Conservation (phyloP, 352 stramenopile species). For the Globisporangium cederbergense region DNA sequence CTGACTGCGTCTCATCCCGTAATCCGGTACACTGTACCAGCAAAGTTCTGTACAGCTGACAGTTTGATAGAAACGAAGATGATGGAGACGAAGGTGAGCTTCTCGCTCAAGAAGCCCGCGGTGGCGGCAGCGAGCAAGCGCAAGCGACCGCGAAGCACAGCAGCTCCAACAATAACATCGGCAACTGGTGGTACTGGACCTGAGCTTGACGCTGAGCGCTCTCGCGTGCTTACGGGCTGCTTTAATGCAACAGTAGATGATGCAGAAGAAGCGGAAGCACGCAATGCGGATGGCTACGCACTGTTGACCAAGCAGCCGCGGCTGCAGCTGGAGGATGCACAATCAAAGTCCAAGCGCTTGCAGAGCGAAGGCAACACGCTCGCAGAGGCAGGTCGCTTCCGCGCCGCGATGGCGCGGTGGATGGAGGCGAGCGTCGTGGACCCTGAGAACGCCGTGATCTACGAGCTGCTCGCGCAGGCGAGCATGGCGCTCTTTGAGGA, state of each 20-base stretch:
- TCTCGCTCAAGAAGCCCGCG: constrained; percentile 23
- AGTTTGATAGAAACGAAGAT: no score
- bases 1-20: background rate
- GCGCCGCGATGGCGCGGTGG: constrained; percentile 65
- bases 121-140: constrained; percentile 18
- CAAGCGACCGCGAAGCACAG: constrained; percentile 7
- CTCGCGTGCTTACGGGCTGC: constrained; percentile 5
- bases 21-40: constrained; percentile 8
- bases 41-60: background rate
- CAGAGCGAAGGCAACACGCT: constrained; percentile 78
- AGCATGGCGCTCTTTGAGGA: constrained; percentile 67
- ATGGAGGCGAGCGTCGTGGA: constrained; percentile 52
- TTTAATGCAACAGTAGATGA: constrained; percentile 9
- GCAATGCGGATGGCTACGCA: background rate
- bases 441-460: constrained; percentile 40
- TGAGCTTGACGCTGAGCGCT: background rate
- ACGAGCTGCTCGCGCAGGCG: constrained; percentile 70
- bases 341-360: constrained; percentile 52
- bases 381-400: constrained; percentile 59
- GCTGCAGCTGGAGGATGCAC: constrained; percentile 50
- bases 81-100: constrained; percentile 21
- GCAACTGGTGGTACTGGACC: background rate
- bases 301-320: constrained; percentile 14
- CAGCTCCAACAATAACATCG: background rate
- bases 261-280: constrained; percentile 1